These are phyloP conservation scores for Saccharomyces hybrid DNA, from an alignment of 1,139 yeast species.

Conservation along the genomic window DNA sequence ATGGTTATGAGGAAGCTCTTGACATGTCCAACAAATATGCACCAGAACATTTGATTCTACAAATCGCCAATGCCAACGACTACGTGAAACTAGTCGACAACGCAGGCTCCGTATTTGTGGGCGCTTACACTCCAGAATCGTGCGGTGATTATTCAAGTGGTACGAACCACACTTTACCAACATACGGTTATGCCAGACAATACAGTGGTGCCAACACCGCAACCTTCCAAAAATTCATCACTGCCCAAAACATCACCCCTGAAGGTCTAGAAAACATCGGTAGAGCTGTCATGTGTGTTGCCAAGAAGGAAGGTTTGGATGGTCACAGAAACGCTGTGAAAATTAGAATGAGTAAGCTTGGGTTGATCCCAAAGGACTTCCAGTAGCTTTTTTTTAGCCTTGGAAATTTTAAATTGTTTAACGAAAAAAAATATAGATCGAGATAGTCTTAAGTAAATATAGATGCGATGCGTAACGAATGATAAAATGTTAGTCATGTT, in stretches of 20 bases:
- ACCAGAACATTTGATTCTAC: constrained; percentile 94
- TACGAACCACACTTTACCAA: constrained; percentile 95
- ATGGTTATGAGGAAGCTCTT: constrained; percentile 68
- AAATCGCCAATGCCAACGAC: constrained; percentile 65
- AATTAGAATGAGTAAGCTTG: constrained; percentile 79
- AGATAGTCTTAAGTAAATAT: not conserved
- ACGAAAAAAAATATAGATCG: not conserved
- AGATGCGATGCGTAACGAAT: not conserved
- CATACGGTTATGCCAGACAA: constrained; percentile 96
- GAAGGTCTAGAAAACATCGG: constrained; percentile 85
- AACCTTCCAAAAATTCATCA: constrained; percentile 90
- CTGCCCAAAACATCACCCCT: constrained; percentile 82
- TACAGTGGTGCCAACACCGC: constrained; percentile 96
- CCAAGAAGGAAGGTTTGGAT: constrained; percentile 94
- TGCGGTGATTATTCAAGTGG: constrained; percentile 98
- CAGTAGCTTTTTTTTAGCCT: constrained; percentile 10
- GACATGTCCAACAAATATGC: constrained; percentile 82
- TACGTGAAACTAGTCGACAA: constrained; percentile 72
- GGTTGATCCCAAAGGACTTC: constrained; percentile 35
- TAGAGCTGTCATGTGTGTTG: constrained; percentile 90
- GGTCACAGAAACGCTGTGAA: constrained; percentile 96
- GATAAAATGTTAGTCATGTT: not conserved
- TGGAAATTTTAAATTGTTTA: not conserved
- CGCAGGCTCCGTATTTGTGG: constrained; percentile 96
- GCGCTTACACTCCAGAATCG: constrained; percentile 92